Evolutionary conservation across 2,329 filamentous ascomycete species (phyloP).

Genomic region (Colletotrichum eremochloae): DNA sequence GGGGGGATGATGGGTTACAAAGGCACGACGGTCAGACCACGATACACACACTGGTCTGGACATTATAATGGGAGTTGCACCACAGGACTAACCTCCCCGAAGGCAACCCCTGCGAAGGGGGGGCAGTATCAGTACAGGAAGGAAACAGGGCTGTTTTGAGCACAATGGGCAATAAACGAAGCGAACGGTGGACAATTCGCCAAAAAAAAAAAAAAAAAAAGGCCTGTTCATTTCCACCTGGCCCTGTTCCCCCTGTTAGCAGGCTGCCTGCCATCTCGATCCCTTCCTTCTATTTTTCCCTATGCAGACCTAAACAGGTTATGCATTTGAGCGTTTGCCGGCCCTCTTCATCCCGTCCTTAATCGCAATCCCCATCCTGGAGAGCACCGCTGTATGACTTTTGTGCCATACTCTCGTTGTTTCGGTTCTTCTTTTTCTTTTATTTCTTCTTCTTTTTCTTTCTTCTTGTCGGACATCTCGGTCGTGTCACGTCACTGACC

Average conservation of each 20-base stretch:
- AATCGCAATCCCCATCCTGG: no score
- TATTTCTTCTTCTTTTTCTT: background rate
- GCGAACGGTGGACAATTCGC: background rate
- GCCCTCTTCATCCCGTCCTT: background rate
- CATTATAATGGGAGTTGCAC: background rate
- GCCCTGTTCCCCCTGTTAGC: background rate
- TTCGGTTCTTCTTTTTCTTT: background rate
- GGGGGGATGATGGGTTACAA: background rate
- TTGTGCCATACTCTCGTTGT: background rate
- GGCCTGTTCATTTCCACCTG: background rate
- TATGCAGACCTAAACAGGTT: background rate
- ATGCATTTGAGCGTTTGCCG: constrained; percentile 19
- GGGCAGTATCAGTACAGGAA: background rate
- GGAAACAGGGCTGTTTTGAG: background rate
- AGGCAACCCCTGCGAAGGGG: background rate
- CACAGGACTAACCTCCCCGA: background rate
- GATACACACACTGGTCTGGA: background rate
- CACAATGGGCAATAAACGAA: background rate
- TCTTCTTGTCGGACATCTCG: background rate
- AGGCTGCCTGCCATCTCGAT: background rate
- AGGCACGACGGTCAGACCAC: background rate
- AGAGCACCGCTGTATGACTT: background rate
- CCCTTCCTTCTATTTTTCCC: background rate
- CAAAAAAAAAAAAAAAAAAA: background rate
- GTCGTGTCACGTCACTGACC: no score